Percentiles rank a stretch among this genome's conserved stretches.
Evolutionary conservation across 1,284 basidiomycete genomes (phyloP).

Genomic region (Inonotus obliquus): DNA sequence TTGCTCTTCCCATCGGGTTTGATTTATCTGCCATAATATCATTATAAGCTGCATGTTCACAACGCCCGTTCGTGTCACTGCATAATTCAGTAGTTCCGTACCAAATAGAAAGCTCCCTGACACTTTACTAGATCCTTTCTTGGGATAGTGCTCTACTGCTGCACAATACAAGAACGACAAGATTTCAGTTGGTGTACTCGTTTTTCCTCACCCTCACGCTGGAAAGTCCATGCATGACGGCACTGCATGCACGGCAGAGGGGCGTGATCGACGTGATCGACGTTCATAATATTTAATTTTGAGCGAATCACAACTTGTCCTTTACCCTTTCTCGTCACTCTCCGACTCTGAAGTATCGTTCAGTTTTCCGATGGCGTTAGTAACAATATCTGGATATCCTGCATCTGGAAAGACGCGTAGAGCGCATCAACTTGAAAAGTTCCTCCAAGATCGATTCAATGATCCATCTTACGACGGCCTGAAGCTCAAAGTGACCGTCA

Average conservation of each 20-base stretch:
- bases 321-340: not conserved
- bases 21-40: conserved; percentile 5
- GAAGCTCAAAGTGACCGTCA: conserved; percentile 52
- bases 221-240: no score
- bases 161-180: no score
- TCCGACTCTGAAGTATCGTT: not conserved
- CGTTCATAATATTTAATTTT: no score
- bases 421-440: conserved; percentile 57
- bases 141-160: no score
- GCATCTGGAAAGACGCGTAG: conserved; percentile 83
- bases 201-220: not conserved
- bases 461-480: conserved; percentile 49
- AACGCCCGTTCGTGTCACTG: conserved; percentile 5
- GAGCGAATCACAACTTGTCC: not conserved
- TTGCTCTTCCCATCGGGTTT: not conserved
- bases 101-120: no score
- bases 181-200: not conserved
- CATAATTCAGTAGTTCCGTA: not conserved
- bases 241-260: no score
- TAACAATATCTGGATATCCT: conserved; percentile 91
- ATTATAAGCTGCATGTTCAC: conserved; percentile 14
- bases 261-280: not conserved
- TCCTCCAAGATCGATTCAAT: conserved; percentile 54
- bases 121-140: no score
- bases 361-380: conserved; percentile 72